Evolutionary conservation across 1,284 basidiomycete genomes (phyloP), one percentile per base, ranked within the genome.

Genomic region (Rhodofomes roseus): DNA sequence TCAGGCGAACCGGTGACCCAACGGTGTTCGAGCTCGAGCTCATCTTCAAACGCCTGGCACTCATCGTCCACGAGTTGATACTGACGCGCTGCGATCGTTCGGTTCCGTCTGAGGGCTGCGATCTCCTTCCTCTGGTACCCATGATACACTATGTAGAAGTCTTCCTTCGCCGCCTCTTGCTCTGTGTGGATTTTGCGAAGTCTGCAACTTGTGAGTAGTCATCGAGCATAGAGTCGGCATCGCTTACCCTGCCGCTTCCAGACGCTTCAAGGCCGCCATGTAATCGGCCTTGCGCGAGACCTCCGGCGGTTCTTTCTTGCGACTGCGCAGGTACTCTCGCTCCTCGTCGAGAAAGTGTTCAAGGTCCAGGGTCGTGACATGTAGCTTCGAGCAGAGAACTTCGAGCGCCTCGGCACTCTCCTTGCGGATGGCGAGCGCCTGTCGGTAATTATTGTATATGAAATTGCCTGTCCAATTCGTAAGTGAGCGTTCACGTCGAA

Each of bases 381-480:
- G 7, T 9, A 25, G 11, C 9, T 46, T 7, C 4, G 4, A 12
- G 9, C 4, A 46, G 58, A 57, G 27, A 1, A 62, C 56, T 3
- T 58, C 43, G 9, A 66, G 50, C 0, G 27, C 58, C 2, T 44
- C 52, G 0, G 43, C 23, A 34, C 67, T 61, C 1, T 60, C 55
- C 0, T 27, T 6, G n/a, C 70, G 61, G 46, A 70, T 66, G 7
- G 56, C 27, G 9, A 68, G 53, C n/a, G 67, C 68, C 44, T 70
- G 68, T 2, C 62, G 51, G 51, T 72, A 71, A 44, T 73, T 73
- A 16, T 69, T 60, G 31, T 54, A 59, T 0, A 71, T 61, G 54
- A 73, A 72, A 9, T 54, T 63, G 0, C 65, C 66, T 71, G 40
- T n/a, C n/a, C n/a, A n/a, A n/a, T n/a, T 4, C 4, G 40, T 55